Evolutionary conservation across 176 grass and related monocot species (phyloP), one percentile per base, ranked within the genome.

Genomic region (Secale cereale): DNA sequence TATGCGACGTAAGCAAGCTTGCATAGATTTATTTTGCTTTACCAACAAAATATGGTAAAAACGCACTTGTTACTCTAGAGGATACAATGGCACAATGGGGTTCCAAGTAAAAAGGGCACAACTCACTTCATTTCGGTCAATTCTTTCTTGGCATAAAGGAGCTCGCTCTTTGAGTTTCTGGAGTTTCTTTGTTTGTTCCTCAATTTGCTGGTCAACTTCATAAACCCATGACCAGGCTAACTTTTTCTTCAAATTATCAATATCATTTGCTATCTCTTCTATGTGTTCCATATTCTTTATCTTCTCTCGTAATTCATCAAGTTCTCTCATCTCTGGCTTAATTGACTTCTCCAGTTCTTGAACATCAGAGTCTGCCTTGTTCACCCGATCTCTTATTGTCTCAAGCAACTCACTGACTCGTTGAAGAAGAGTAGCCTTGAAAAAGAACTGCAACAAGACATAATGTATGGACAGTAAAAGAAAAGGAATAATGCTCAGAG

Each of bases 211-310:
- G 29, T 88, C 89, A 14, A 93, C 95, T 69, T 95, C 91, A 93
- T 93, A 92, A 59, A 98, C 93, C 91, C 91, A 93, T 69, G 91
- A 93, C 95, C 95, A 98, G 54, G 95, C 91, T 80, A 98, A 83
- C 65, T 92, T 95, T 82, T 98, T 98, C 86, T 92, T 95, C 78
- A 92, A 87, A 46, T 84, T 70, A 28, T 89, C 87, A 76, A 98
- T 81, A 60, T 98, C 93, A 35, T 87, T 85, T 90, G 87, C 87
- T 87, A 98, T 98, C 86, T 95, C 89, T 66, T 95, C 95, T 77
- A 93, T 90, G 80, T 98, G 95, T 68, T 98, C 93, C 93, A 95
- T 98, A 78, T 86, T 85, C 83, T 93, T 95, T 78, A 98, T 98
- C 83, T 98, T 98, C 66, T 87, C 78, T 50, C 17, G 85, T 26